Base-by-base conservation (phyloP, 257 asterid species). In the Fraxinus excelsior region DNA sequence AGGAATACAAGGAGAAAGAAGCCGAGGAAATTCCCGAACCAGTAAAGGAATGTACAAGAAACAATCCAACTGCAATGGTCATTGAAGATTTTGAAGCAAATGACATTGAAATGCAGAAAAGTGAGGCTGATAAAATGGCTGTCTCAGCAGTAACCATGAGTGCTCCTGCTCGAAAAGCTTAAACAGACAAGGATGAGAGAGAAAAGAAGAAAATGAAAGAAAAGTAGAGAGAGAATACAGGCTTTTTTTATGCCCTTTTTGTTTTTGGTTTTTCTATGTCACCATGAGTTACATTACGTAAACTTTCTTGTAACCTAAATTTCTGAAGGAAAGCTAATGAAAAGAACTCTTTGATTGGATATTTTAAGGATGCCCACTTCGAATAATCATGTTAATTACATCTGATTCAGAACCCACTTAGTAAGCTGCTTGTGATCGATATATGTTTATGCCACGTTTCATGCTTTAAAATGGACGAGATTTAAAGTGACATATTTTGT, bases 61-160 rank as follows among this genome's bases (percentile, higher is more conserved):
- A 83, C 62, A 82, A 66, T 62, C 82, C 77, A 25, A 83, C n/a
- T 64, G 25, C 73, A 12, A 28, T 31, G n/a, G 58, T 65, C 18
- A 29, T 80, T 25, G 92, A 81, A 71, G 94, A 92, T 53, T 85
- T 86, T 77, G 98, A 90, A 84, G 97, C 90, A 62, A 86, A 88
- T 75, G 21, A 14, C 26, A 44, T 75, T 29, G 81, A 70, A 62
- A 60, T 82, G 70, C 79, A 83, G 1, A 83, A 74, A 81, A 49
- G 18, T 18, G 86, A 82, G 67, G 83, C 19, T 5, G 76, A 40
- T 11, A 82, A 74, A 79, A 51, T 80, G 64, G 26, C 81, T 32
- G 78, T 74, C 69, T 81, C 88, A 28, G 86, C 77, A 26, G 11
- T 90, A 13, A 87, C 88, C 65, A 81, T 90, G 8, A 75, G 86